Percentiles rank a stretch among this genome's conserved stretches.
phyloP scores from a whole-genome alignment of 176 grass and related monocot genomes.

The Thalia dealbata region DNA sequence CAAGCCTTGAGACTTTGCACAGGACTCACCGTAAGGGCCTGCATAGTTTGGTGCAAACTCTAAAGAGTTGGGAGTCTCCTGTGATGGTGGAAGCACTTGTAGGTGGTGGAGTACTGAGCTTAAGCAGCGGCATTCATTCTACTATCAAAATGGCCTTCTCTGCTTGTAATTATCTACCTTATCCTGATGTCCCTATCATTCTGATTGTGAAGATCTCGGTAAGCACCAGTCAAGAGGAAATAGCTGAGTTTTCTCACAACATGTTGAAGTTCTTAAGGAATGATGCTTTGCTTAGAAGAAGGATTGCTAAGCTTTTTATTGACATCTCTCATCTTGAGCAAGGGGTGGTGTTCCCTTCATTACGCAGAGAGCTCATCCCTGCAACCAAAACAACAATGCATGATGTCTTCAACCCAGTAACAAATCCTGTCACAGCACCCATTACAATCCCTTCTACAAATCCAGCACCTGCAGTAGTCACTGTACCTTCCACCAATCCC shows the following conservation, averaged over 20 bases:
- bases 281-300: slow-evolving; percentile 14
- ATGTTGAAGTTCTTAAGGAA: neutral
- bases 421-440: slow-evolving; percentile 35
- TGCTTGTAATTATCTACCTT: slow-evolving; percentile 14
- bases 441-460: slow-evolving; percentile 57
- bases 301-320: slow-evolving; percentile 18
- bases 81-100: slow-evolving; percentile 21
- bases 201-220: slow-evolving; percentile 23
- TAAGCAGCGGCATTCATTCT: slow-evolving; percentile 6
- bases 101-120: slow-evolving; percentile 6
- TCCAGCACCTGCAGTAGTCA: slow-evolving; percentile 31
- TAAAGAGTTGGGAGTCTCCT: slow-evolving; percentile 34
- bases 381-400: slow-evolving; percentile 24
- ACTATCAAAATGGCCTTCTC: neutral
- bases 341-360: slow-evolving; percentile 9
- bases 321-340: slow-evolving; percentile 12
- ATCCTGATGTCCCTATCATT: slow-evolving; percentile 20
- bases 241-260: slow-evolving; percentile 16
- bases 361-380: slow-evolving; percentile 20
- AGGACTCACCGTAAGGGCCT: slow-evolving; percentile 16
- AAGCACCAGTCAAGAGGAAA: slow-evolving; percentile 12
- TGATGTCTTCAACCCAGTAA: slow-evolving; percentile 40
- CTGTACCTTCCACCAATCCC: slow-evolving; percentile 34
- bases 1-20: slow-evolving; percentile 25
- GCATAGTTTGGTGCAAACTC: slow-evolving; percentile 26